Base-by-base conservation (phyloP, 2,329 filamentous ascomycete species). In the Triangularia verruculosa region DNA sequence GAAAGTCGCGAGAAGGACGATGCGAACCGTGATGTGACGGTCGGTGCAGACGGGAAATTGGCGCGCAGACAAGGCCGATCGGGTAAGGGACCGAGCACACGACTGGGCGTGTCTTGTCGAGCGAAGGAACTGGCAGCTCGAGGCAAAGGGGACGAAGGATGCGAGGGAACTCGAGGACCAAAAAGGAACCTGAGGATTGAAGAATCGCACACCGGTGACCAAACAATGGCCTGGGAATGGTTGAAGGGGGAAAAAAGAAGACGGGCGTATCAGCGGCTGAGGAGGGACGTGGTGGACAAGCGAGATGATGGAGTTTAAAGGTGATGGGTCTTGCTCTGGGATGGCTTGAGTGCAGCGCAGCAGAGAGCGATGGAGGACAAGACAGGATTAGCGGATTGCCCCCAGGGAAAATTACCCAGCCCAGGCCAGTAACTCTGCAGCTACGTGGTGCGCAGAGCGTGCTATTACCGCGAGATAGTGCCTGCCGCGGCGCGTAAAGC, bases 301-400 rank as follows among this genome's bases (percentile, higher is more conserved):
- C 80, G 80, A 83, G 74, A 82, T 82, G 80, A 81, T 70, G 78
- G 76, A 76, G 76, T 76, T 74, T 74, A 74, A 77, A 75, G 74
- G 76, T 76, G 76, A 76, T 77, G 73, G 75, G 73, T 74, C 70
- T 71, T 71, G 72, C 69, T 66, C 72, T 72, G 71, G 75, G 71
- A 73, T 71, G 70, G 71, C 67, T 67, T 67, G 63, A 59, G 65
- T 59, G 57, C 51, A 61, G 64, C 27, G 57, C 57, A 30, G 65
- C 63, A 69, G 66, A 70, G 65, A 64, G 61, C 55, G 66, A 63
- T 63, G 63, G 20, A 66, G 62, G 63, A 68, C 69, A 57, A 64
- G 69, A 71, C 68, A 70, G 73, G 77, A 78, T 74, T 79, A 78
- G 73, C 76, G 79, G 76, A 74, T 71, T 75, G 76, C 71, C 63